Base-by-base conservation (phyloP, 192 early-diverging fungal genomes). In the Coemansia asiatica region DNA sequence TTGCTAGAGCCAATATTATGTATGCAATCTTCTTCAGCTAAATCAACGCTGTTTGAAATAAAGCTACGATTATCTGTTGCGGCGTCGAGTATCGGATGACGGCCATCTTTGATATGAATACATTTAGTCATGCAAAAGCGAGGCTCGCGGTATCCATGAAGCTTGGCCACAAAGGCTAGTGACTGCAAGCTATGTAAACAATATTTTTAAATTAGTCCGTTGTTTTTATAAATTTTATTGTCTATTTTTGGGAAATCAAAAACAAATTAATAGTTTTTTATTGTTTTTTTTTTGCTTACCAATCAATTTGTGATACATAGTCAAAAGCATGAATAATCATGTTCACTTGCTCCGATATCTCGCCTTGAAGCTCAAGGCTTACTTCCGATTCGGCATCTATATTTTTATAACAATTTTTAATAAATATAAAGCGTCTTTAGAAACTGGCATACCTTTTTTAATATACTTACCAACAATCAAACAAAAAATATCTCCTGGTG, bases 341-440 rank as follows among this genome's bases (percentile, higher is more conserved):
- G 3, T 89, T 63, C 1, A 89, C 61, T 40, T 85, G 84, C 2
- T 85, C 71, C 6, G 78, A 61, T 4, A 85, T 88, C 63, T 91
- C 79, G 23, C 85, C 87, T 53, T 89, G 88, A 6, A 97, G 74
- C 13, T 68, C 68, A 31, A 96, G 90, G 23, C 94, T 69, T 0
- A 93, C 85, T 62, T 93, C 94, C 8, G 94, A 89, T 63, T 96
- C 94, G 53, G 87, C 83, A 65, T 95, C 95, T 87, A 76, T 9
- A 25, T 16, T 10, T 50, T 25, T 23, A 1, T 13, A 50, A 22
- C 23, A 6, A n/a, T 29, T 19, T 21, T 36, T 56, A 62, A 13
- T 31, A 33, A 13, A 25, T 54, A 27, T 23, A n/a, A n/a, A n/a
- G n/a, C n/a, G n/a, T n/a, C n/a, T n/a, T n/a, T n/a, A n/a, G n/a